Percentiles rank a stretch among this genome's conserved stretches.
Conservation (phyloP, 306 rosid genomes). For the Cucumis sativus region DNA sequence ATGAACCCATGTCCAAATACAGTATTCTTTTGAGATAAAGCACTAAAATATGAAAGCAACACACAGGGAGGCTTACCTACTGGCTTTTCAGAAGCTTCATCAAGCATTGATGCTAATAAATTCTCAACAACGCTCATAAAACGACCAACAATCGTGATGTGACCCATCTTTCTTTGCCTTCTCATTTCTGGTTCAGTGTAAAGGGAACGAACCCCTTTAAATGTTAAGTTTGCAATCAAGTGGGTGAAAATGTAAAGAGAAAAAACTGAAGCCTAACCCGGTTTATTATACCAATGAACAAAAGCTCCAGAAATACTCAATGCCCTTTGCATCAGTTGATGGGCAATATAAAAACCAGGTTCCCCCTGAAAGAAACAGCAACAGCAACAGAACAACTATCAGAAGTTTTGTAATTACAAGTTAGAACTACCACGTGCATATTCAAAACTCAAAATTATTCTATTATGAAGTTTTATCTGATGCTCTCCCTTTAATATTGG, state of each 20-base stretch:
- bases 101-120: conserved; percentile 27
- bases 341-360: conserved; percentile 56
- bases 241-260: not conserved
- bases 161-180: conserved; percentile 92
- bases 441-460: not conserved
- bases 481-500: not conserved
- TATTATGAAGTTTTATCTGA: not conserved
- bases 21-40: not conserved
- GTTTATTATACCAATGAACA: conserved; percentile 93
- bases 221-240: conserved; percentile 7
- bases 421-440: not conserved
- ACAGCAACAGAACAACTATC: not conserved
- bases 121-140: conserved; percentile 44
- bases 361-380: conserved; percentile 46
- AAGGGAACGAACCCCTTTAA: conserved; percentile 2
- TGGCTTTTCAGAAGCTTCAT: conserved; percentile 26
- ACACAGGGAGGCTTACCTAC: conserved; percentile 19
- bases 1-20: not conserved
- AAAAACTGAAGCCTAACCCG: conserved; percentile 39
- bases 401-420: not conserved
- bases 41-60: not conserved
- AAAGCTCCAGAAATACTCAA: conserved; percentile 50
- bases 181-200: conserved; percentile 52
- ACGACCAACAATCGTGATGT: conserved; percentile 71
- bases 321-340: conserved; percentile 55